Conservation (phyloP, 2,329 filamentous ascomycete genomes). For the Sporothrix sp. region DNA sequence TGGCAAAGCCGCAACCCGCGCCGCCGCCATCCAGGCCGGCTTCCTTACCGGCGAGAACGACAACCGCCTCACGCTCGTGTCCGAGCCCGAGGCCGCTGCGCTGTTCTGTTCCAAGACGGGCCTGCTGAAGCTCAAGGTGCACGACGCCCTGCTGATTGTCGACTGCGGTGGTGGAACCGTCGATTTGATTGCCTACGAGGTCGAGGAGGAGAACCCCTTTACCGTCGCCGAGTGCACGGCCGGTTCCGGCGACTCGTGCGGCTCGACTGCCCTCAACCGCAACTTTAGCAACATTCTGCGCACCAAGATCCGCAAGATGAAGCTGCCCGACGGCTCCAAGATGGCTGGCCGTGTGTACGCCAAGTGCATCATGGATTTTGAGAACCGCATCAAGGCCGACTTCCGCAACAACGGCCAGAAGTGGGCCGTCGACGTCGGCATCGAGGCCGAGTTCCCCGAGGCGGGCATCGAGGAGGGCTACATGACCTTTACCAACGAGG, state of each 20-base stretch:
- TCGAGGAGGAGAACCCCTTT: constrained; percentile 95
- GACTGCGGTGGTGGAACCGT: constrained; percentile 98
- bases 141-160: constrained; percentile 95
- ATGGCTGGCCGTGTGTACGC: constrained; percentile 97
- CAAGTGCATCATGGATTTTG: constrained; percentile 99
- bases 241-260: constrained; percentile 93
- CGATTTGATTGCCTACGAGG: constrained; percentile 97
- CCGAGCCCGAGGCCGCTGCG: constrained; percentile 91
- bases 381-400: constrained; percentile 98
- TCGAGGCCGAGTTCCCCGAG: constrained; percentile 95
- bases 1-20: constrained; percentile 90
- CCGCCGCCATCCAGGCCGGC: constrained; percentile 91
- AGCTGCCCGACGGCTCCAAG: constrained; percentile 90
- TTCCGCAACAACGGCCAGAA: constrained; percentile 99
- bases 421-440: constrained; percentile 97
- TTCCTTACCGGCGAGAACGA: constrained; percentile 97
- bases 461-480: constrained; percentile 97
- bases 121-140: constrained; percentile 90
- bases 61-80: constrained; percentile 87
- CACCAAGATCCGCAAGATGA: constrained; percentile 99
- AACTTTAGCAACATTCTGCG: constrained; percentile 98
- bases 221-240: constrained; percentile 95
- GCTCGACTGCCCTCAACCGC: constrained; percentile 93
- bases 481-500: constrained; percentile 99
- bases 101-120: constrained; percentile 98